These are phyloP conservation scores for Magnolia sinica DNA, from an alignment of 164 flowering plant genomes.

Conservation along the genomic window DNA sequence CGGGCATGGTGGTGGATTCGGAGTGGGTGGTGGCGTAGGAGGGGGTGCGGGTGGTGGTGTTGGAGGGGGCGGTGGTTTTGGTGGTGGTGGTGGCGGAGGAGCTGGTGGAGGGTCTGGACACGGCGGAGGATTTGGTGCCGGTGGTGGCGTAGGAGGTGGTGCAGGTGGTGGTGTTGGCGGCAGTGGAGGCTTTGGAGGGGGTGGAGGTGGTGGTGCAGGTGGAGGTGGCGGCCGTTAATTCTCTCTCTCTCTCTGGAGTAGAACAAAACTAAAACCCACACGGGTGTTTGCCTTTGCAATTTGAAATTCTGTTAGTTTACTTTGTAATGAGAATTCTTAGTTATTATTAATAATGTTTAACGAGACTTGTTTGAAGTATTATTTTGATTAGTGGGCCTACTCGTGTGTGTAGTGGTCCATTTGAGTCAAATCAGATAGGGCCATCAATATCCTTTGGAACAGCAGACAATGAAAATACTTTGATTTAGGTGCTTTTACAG, in stretches of 20 bases:
- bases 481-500: background rate
- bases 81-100: conserved; percentile 16
- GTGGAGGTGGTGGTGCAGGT: conserved; percentile 23
- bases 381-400: no score
- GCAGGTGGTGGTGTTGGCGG: conserved; percentile 16
- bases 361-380: no score
- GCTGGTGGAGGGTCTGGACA: conserved; percentile 14
- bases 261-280: no score
- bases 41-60: conserved; percentile 14
- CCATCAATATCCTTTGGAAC: no score
- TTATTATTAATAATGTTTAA: no score
- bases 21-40: conserved; percentile 1
- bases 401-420: no score
- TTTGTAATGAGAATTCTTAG: no score
- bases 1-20: conserved; percentile 14
- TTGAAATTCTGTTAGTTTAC: no score
- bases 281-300: no score
- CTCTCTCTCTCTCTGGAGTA: no score
- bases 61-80: conserved; percentile 22
- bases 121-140: conserved; percentile 10
- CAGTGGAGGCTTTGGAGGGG: conserved; percentile 16
- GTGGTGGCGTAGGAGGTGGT: conserved; percentile 9
- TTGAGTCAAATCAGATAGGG: no score
- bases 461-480: no score
- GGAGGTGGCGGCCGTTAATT: conserved; percentile 8